A percentile compares a stretch with the other conserved stretches of the same genome.
Conservation (phyloP, 1,284 basidiomycete genomes). For the Wolfiporia cocos region DNA sequence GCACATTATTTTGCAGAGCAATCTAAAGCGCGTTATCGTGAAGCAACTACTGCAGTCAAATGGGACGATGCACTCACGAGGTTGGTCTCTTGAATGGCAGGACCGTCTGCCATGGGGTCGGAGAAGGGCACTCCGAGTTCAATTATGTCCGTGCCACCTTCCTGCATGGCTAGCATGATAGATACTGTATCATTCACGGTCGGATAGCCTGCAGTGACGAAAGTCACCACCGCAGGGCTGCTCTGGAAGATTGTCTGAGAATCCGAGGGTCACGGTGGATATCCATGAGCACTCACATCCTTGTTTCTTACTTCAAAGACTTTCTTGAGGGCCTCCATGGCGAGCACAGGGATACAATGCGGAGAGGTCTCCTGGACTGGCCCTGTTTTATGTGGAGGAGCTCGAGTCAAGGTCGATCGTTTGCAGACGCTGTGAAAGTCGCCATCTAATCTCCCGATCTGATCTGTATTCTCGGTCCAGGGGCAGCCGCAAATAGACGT, state of each 20-base stretch:
- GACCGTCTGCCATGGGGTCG: constrained; percentile 94
- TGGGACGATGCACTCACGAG: constrained; percentile 47
- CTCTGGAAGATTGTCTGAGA: constrained; percentile 35
- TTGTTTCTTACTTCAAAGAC: constrained; percentile 71
- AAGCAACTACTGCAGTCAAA: constrained; percentile 6
- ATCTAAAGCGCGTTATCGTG: constrained; percentile 52
- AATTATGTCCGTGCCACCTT: constrained; percentile 91
- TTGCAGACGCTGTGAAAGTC: background rate
- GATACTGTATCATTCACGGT: constrained; percentile 77
- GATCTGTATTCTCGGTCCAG: background rate
- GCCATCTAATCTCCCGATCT: constrained; percentile 8
- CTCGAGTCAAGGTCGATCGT: constrained; percentile 4
- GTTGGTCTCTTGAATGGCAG: constrained; percentile 89
- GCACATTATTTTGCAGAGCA: constrained; percentile 75
- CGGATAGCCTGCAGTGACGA: constrained; percentile 91
- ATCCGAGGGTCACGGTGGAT: background rate
- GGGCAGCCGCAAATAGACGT: too few species aligned
- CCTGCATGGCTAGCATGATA: constrained; percentile 86
- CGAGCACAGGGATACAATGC: constrained; percentile 10
- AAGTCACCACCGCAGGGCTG: constrained; percentile 75
- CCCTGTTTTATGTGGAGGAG: constrained; percentile 3
- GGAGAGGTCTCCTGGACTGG: constrained; percentile 5
- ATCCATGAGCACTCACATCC: constrained; percentile 37
- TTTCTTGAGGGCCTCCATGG: constrained; percentile 73
- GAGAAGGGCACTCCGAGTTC: constrained; percentile 96